Evolutionary conservation across 345 rosid genomes (phyloP).

Genomic region (Luvunga scandens): DNA sequence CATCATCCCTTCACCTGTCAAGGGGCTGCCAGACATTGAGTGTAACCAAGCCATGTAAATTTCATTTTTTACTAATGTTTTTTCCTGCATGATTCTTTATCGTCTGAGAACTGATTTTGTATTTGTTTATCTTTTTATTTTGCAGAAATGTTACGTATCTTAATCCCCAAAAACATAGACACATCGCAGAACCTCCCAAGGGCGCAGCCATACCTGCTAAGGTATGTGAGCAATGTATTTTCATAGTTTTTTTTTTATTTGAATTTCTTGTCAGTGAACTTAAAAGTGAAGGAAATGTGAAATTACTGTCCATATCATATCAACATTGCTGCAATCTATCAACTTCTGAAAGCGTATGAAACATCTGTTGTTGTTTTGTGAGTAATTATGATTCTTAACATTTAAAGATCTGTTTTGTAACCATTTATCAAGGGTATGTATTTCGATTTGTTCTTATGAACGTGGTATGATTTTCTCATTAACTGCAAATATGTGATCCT

Average conservation of each 20-base stretch:
- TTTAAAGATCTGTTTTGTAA: neutral
- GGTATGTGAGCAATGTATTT: slow-evolving; percentile 35
- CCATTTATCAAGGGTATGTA: neutral
- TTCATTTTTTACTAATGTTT: slow-evolving; percentile 16
- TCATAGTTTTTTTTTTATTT: too few relatives aligned
- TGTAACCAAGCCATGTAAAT: slow-evolving; percentile 72
- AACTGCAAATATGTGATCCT: neutral
- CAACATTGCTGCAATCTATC: neutral
- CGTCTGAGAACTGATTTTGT: slow-evolving; percentile 1
- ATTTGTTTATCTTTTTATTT: neutral
- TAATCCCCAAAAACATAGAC: slow-evolving; percentile 51
- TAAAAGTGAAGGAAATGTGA: neutral
- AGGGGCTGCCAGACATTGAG: slow-evolving; percentile 60
- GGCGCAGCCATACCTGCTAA: slow-evolving; percentile 71
- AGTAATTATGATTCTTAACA: neutral
- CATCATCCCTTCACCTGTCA: slow-evolving; percentile 59
- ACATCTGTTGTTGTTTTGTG: neutral
- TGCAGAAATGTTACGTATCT: slow-evolving; percentile 73
- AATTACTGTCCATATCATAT: neutral
- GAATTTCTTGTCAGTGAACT: neutral
- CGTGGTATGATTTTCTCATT: neutral
- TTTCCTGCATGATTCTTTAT: slow-evolving; percentile 16
- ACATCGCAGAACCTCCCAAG: slow-evolving; percentile 69
- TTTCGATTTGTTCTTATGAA: neutral
- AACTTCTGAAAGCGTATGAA: neutral